Base-by-base conservation (phyloP, 2,329 filamentous ascomycete genomes). In the Arthrobotrys iridis region DNA sequence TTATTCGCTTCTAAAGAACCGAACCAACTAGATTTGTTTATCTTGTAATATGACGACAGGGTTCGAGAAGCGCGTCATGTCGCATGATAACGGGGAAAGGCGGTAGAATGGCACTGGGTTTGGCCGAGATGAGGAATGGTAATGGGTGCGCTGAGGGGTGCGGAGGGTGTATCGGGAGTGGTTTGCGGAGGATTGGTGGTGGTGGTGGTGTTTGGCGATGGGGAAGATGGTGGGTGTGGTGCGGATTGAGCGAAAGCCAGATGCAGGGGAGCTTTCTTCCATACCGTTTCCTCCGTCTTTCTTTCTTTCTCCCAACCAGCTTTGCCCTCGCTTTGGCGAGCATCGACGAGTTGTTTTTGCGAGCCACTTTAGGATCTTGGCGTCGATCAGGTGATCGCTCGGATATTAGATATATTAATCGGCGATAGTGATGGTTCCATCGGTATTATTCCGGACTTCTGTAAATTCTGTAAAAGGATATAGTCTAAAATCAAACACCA, bases 1-100 rank as follows among this genome's bases (percentile, higher is more conserved):
- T 58, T 15, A 37, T 40, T 43, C 45, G 35, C 22, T 48, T 20
- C 22, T 43, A 71, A 28, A 18, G n/a, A 15, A 37, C 43, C 41
- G 24, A 35, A 40, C 50, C 11, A 41, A 20, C 20, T 43, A 59
- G 46, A 28, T 63, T 57, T 71, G 58, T 71, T 71, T 64, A 71
- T 50, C 46, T 55, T 35, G 37, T 57, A 48, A 30, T 28, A 62
- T 62, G 46, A 46, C 37, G 60, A 58, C 45, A 43, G 45, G 46
- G 52, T 40, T 46, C 35, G 30, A 43, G 48, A 64, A 50, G 62
- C 71, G 71, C 71, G 63, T 75, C 71, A 75, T 75, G 63, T 66
- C 71, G 71, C 57, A 67, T 63, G 46, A 41, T 28, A 60, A 65
- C 18, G 13, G 24, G 43, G 41, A 45, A 33, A 43, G n/a, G 28